Percentiles rank a stretch among this genome's conserved stretches.
Evolutionary conservation across 2,329 filamentous ascomycete species (phyloP).

Genomic region (Colletotrichum scovillei): DNA sequence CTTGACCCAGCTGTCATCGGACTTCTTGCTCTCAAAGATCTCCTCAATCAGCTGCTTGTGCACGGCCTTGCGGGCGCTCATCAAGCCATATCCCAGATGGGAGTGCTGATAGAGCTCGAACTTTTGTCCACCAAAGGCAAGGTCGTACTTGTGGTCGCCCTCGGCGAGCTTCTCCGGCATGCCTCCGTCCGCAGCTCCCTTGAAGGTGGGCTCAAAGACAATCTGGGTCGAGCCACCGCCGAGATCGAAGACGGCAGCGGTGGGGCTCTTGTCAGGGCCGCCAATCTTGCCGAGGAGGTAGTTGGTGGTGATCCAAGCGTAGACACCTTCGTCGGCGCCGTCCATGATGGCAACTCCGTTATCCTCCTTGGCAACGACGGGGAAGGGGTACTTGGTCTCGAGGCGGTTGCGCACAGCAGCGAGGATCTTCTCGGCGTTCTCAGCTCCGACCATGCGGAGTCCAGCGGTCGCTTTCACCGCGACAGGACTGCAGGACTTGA

Average conservation of each 20-base stretch:
- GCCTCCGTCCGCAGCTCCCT: constrained; percentile 76
- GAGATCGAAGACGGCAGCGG: constrained; percentile 94
- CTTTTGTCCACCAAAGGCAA: constrained; percentile 88
- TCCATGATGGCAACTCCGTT: constrained; percentile 97
- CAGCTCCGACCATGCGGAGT: constrained; percentile 84
- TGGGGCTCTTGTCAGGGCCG: constrained; percentile 87
- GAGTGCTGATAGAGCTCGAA: constrained; percentile 98
- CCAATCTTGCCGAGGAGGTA: constrained; percentile 98
- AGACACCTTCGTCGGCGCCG: constrained; percentile 95
- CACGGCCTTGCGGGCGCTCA: constrained; percentile 91
- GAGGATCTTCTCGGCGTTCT: constrained; percentile 86
- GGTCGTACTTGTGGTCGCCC: constrained; percentile 95
- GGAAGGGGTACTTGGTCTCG: constrained; percentile 93
- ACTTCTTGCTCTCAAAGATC: constrained; percentile 71
- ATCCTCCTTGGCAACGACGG: constrained; percentile 86
- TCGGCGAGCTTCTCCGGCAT: constrained; percentile 87
- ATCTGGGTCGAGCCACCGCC: constrained; percentile 98
- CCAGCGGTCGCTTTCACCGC: constrained; percentile 99
- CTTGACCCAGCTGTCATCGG: constrained; percentile 74
- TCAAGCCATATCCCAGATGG: constrained; percentile 95
- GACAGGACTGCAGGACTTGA: constrained; percentile 91
- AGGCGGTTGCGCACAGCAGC: constrained; percentile 85
- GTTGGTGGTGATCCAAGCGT: constrained; percentile 99
- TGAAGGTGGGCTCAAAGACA: constrained; percentile 96
- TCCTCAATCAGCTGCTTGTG: constrained; percentile 81